Percentiles rank a stretch among this genome's conserved stretches.
Conservation (phyloP, 1,284 basidiomycete genomes). For the Marasmius tenuissimus region DNA sequence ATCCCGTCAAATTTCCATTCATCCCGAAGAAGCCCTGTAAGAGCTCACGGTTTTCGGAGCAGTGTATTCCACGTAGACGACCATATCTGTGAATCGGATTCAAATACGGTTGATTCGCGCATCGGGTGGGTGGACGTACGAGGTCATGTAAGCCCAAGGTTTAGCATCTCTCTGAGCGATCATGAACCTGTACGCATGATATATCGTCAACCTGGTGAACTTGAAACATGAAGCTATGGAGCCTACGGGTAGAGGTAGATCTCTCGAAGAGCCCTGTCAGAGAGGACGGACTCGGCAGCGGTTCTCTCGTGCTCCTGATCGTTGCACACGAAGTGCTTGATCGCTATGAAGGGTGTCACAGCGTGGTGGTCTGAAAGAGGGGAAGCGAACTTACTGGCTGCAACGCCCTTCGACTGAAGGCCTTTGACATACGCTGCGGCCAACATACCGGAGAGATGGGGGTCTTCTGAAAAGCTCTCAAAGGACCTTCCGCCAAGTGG, state of each 20-base stretch:
- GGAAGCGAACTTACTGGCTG: constrained; percentile 41
- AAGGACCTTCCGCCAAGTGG: constrained; percentile 66
- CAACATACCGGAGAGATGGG: constrained; percentile 55
- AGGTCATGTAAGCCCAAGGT: constrained; percentile 66
- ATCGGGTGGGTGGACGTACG: constrained; percentile 30
- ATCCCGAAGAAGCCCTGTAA: constrained; percentile 59
- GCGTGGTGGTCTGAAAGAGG: background rate
- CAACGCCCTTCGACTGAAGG: constrained; percentile 61
- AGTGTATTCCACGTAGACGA: constrained; percentile 61
- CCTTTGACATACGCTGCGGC: constrained; percentile 67
- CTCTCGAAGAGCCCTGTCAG: constrained; percentile 64
- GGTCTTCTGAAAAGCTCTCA: constrained; percentile 73
- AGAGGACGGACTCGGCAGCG: constrained; percentile 61
- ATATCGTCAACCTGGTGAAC: background rate
- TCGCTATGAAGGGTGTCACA: constrained; percentile 26
- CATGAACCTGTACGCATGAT: constrained; percentile 50
- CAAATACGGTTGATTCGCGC: background rate
- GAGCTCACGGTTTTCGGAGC: constrained; percentile 56
- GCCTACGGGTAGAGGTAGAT: constrained; percentile 70
- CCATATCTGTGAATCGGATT: constrained; percentile 49
- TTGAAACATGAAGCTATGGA: constrained; percentile 4
- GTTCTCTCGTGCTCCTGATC: constrained; percentile 70
- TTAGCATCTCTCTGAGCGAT: constrained; percentile 58
- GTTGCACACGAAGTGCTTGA: constrained; percentile 57
- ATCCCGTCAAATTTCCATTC: constrained; percentile 72